These are phyloP conservation scores for Annulohypoxylon truncatum DNA, from an alignment of 2,329 filamentous ascomycete genomes.

Conservation along the genomic window DNA sequence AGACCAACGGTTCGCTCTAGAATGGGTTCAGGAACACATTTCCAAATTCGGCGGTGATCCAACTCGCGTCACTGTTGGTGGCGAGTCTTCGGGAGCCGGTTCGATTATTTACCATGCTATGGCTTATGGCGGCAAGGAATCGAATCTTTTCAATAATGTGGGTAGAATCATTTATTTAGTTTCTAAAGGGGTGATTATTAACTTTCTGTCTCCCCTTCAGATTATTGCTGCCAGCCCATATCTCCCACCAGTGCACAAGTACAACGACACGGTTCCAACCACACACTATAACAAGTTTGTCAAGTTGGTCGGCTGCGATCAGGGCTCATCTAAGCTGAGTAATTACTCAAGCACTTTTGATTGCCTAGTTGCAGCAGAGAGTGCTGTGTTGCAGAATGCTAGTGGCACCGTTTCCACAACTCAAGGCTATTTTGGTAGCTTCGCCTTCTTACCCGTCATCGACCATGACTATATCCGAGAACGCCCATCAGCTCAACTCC, in stretches of 20 bases:
- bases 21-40: slow-evolving; percentile 64
- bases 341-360: slow-evolving; percentile 41
- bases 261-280: slow-evolving; percentile 39
- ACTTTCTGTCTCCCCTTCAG: slow-evolving; percentile 29
- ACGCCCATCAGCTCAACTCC: slow-evolving; percentile 38
- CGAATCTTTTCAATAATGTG: slow-evolving; percentile 45
- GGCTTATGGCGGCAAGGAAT: slow-evolving; percentile 44
- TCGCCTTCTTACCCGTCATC: slow-evolving; percentile 47
- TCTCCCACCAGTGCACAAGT: slow-evolving; percentile 42
- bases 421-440: slow-evolving; percentile 45
- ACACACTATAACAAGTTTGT: slow-evolving; percentile 44
- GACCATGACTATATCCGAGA: slow-evolving; percentile 46
- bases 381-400: slow-evolving; percentile 44
- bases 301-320: slow-evolving; percentile 43
- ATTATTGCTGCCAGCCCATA: slow-evolving; percentile 46
- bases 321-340: slow-evolving; percentile 3
- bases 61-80: slow-evolving; percentile 47
- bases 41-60: slow-evolving; percentile 51
- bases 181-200: not conserved
- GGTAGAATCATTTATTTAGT: not conserved
- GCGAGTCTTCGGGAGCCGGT: slow-evolving; percentile 48
- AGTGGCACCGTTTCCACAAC: slow-evolving; percentile 47
- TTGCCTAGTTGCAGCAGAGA: slow-evolving; percentile 45
- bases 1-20: slow-evolving; percentile 64
- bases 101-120: slow-evolving; percentile 43